A percentile compares a stretch with the other conserved stretches of the same genome.
phyloP scores from a whole-genome alignment of 164 flowering plant genomes.

The Nymphaea colorata region DNA sequence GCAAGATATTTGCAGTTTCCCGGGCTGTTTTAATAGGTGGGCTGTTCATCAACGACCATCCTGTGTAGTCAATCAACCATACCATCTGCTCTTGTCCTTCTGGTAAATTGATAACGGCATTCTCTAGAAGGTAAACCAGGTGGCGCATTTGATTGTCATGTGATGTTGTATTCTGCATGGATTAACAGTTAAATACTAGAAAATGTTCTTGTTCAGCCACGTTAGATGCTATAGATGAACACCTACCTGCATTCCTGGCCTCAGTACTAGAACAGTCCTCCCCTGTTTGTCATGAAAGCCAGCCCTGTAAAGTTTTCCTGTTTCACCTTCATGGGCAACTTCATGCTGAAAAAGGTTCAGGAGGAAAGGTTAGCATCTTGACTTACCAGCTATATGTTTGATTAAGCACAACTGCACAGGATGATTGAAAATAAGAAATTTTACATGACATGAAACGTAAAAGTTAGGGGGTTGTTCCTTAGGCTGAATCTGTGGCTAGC shows the following conservation, averaged over 20 bases:
- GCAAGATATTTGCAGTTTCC: slow-evolving; percentile 55
- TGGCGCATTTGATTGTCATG: slow-evolving; percentile 73
- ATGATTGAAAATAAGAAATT: too few relatives aligned
- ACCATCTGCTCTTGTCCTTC: slow-evolving; percentile 87
- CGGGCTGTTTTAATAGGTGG: slow-evolving; percentile 73
- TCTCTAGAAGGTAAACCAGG: slow-evolving; percentile 80
- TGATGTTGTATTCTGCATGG: slow-evolving; percentile 60
- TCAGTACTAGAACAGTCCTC: slow-evolving; percentile 72
- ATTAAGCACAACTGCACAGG: too few relatives aligned
- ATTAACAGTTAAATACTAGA: background rate
- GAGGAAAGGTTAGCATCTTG: too few relatives aligned
- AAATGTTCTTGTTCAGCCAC: background rate
- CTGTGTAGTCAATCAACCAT: slow-evolving; percentile 93
- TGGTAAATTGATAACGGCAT: slow-evolving; percentile 82
- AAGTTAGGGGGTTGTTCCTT: too few relatives aligned
- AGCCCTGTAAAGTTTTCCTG: slow-evolving; percentile 80
- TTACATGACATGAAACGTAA: too few relatives aligned
- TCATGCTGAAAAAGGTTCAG: slow-evolving; percentile 36
- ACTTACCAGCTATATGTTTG: too few relatives aligned
- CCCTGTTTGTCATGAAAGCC: slow-evolving; percentile 67
- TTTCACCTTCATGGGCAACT: slow-evolving; percentile 81
- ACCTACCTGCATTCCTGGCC: slow-evolving; percentile 62
- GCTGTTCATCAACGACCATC: slow-evolving; percentile 52
- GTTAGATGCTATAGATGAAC: background rate
- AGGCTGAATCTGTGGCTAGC: too few relatives aligned